Percentiles rank a stretch among this genome's conserved stretches.
Evolutionary conservation across 148 eudicot species (phyloP).

Genomic region (Vaccinium myrtillus): DNA sequence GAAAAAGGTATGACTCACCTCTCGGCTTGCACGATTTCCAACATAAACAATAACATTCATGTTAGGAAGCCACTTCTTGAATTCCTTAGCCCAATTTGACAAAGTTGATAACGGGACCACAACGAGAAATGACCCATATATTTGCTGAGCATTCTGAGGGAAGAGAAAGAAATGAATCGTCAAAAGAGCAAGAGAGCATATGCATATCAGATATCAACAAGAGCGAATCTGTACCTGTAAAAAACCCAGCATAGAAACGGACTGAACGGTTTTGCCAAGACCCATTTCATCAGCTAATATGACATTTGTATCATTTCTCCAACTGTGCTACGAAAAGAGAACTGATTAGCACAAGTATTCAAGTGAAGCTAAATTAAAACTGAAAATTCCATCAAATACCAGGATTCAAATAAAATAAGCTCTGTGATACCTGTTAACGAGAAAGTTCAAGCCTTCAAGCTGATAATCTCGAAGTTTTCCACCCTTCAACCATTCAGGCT

Average conservation of each 20-base stretch:
- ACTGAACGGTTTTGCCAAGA: conserved; percentile 98
- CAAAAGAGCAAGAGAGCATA: background rate
- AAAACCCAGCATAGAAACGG: conserved; percentile 99
- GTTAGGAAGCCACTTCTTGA: conserved; percentile 91
- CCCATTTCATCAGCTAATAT: conserved; percentile 99
- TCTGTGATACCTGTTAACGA: conserved; percentile 76
- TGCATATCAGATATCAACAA: background rate
- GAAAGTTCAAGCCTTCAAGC: conserved; percentile 97
- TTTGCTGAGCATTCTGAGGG: conserved; percentile 90
- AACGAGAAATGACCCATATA: conserved; percentile 94
- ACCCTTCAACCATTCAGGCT: conserved; percentile 96
- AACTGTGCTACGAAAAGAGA: conserved; percentile 47
- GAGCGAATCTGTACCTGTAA: conserved; percentile 64
- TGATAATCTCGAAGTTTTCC: conserved; percentile 98
- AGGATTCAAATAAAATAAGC: conserved; percentile 2
- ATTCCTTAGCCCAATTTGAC: conserved; percentile 99
- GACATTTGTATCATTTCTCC: conserved; percentile 99
- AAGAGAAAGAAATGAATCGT: conserved; percentile 18
- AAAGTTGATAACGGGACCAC: conserved; percentile 96
- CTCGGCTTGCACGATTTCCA: conserved; percentile 98
- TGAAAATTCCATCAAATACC: background rate
- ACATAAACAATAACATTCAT: conserved; percentile 95
- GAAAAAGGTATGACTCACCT: conserved; percentile 43
- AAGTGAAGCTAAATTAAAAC: conserved; percentile 10
- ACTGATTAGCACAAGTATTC: conserved; percentile 12